phyloP scores from a whole-genome alignment of 495 filamentous ascomycete genomes.

The Tirmania nivea region DNA sequence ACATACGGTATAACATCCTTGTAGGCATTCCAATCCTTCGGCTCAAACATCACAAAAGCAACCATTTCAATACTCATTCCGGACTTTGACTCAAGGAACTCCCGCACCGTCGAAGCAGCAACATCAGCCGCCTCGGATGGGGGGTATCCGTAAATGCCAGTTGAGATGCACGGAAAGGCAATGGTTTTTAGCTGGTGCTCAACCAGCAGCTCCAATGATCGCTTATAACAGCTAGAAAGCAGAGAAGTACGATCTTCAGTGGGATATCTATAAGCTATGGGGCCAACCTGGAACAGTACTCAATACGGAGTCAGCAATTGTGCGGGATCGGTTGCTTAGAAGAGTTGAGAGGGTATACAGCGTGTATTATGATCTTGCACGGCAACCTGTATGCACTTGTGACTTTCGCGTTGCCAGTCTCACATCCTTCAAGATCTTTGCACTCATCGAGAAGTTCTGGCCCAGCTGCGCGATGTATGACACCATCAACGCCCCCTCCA shows the following conservation, averaged over 20 bases:
- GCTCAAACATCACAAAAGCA: slow-evolving; percentile 60
- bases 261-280: background rate
- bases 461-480: slow-evolving; percentile 73
- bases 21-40: slow-evolving; percentile 57
- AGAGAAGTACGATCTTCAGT: no score
- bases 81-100: slow-evolving; percentile 40
- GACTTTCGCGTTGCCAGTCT: slow-evolving; percentile 64
- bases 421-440: slow-evolving; percentile 40
- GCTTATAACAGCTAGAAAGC: slow-evolving; percentile 50
- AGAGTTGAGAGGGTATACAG: slow-evolving; percentile 27
- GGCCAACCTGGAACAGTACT: background rate
- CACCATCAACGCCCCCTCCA: slow-evolving; percentile 73
- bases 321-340: no score
- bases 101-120: slow-evolving; percentile 45
- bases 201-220: slow-evolving; percentile 49
- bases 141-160: slow-evolving; percentile 80
- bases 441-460: slow-evolving; percentile 40
- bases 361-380: slow-evolving; percentile 45
- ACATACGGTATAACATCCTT: slow-evolving; percentile 49
- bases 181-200: slow-evolving; percentile 42
- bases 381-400: slow-evolving; percentile 57
- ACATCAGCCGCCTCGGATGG: slow-evolving; percentile 43
- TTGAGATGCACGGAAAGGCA: slow-evolving; percentile 67
- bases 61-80: slow-evolving; percentile 43
- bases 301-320: no score